These are phyloP conservation scores for Aegilops umbellulata DNA, from an alignment of 176 grass and related monocot species.

Conservation along the genomic window DNA sequence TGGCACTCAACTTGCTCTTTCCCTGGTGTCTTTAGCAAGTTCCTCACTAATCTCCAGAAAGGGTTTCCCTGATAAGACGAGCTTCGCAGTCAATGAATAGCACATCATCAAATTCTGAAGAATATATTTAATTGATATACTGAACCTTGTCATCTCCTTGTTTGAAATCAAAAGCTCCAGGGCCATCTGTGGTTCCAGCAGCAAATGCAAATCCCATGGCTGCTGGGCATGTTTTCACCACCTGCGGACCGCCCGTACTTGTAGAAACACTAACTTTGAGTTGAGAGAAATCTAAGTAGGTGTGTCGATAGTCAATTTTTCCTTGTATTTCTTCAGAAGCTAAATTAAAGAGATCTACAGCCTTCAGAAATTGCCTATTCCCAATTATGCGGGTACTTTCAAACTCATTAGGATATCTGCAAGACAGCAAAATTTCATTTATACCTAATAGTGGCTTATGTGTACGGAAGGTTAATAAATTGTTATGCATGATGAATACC, in stretches of 20 bases:
- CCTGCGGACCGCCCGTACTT: constrained; percentile 43
- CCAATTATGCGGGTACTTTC: constrained; percentile 93
- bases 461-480: neutral
- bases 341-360: constrained; percentile 73
- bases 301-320: constrained; percentile 76
- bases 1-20: constrained; percentile 83
- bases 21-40: constrained; percentile 71
- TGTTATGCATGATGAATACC: constrained; percentile 45
- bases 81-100: constrained; percentile 18
- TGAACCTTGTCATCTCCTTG: constrained; percentile 92
- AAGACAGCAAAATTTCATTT: constrained; percentile 34
- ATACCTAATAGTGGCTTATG: neutral
- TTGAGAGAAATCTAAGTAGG: constrained; percentile 85
- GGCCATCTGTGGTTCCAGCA: constrained; percentile 97
- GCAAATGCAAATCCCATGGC: constrained; percentile 98
- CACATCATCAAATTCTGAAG: constrained; percentile 5
- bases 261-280: constrained; percentile 65
- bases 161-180: constrained; percentile 93
- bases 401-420: constrained; percentile 93
- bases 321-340: constrained; percentile 82
- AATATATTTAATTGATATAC: constrained; percentile 25
- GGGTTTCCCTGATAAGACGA: constrained; percentile 73
- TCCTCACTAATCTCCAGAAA: constrained; percentile 95
- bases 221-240: constrained; percentile 85
- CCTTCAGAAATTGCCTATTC: constrained; percentile 82